These are phyloP conservation scores for Carallia pectinifolia DNA, from an alignment of 345 rosid species.

Conservation along the genomic window DNA sequence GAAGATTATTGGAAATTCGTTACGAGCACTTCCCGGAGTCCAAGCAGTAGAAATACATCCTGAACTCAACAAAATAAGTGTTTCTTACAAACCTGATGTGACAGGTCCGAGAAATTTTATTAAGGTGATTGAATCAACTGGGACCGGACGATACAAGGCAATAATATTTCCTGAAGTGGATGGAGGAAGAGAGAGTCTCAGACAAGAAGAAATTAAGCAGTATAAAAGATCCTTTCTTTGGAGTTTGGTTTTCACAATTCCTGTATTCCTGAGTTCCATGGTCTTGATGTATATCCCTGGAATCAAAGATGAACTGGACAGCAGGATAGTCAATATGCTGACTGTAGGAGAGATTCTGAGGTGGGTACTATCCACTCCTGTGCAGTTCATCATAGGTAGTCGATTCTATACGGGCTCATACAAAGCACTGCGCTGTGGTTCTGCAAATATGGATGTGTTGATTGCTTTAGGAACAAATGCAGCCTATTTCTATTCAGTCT, in stretches of 20 bases:
- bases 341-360: conserved; percentile 59
- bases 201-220: conserved; percentile 61
- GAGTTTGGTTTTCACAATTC: conserved; percentile 86
- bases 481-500: conserved; percentile 86
- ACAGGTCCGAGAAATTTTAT: conserved; percentile 84
- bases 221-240: conserved; percentile 61
- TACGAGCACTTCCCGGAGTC: conserved; percentile 88
- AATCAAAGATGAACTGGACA: conserved; percentile 50
- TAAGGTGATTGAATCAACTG: conserved; percentile 74
- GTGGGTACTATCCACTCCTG: conserved; percentile 76
- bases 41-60: conserved; percentile 33
- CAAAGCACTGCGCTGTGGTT: conserved; percentile 75
- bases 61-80: conserved; percentile 40
- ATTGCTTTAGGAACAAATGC: conserved; percentile 89
- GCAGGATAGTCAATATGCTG: conserved; percentile 75
- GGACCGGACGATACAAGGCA: conserved; percentile 64
- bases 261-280: conserved; percentile 82
- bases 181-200: conserved; percentile 55
- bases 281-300: conserved; percentile 80
- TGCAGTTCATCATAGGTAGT: conserved; percentile 81
- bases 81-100: conserved; percentile 66
- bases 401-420: conserved; percentile 76
- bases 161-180: conserved; percentile 60
- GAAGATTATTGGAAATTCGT: conserved; percentile 53
- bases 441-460: conserved; percentile 95